These are phyloP conservation scores for Eleusine indica DNA, from an alignment of 176 grass and related monocot genomes.

Conservation along the genomic window DNA sequence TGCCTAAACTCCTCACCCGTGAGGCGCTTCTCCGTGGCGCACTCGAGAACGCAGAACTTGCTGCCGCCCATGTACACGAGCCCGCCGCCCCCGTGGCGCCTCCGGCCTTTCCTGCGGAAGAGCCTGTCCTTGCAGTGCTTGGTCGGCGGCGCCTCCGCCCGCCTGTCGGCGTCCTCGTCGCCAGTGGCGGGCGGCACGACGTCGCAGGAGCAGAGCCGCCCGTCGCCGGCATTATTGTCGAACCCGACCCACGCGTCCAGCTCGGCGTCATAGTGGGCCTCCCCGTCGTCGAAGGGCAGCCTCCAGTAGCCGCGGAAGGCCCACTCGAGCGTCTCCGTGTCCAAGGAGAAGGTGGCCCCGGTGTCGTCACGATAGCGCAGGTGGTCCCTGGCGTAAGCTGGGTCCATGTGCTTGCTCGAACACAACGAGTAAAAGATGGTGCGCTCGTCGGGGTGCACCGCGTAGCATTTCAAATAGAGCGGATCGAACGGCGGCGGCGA, in stretches of 20 bases:
- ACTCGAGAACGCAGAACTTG: conserved; percentile 18
- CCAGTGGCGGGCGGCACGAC: neutral
- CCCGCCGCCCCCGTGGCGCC: neutral
- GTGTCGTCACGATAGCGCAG: accelerated
- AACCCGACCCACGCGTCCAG: conserved; percentile 22
- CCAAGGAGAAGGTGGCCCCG: conserved; percentile 11
- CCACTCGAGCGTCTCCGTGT: neutral
- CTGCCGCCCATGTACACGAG: conserved; percentile 4
- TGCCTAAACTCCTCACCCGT: neutral
- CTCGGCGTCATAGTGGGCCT: neutral
- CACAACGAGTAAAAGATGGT: neutral
- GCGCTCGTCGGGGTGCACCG: neutral
- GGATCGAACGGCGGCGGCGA: conserved; percentile 18
- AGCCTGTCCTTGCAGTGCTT: neutral
- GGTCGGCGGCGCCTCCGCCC: neutral
- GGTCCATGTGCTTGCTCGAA: neutral
- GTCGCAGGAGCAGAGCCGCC: neutral
- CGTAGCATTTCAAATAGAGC: neutral
- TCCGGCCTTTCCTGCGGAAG: neutral
- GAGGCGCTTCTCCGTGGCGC: neutral
- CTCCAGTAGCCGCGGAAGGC: neutral
- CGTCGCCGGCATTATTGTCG: too few relatives aligned
- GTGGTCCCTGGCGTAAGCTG: neutral
- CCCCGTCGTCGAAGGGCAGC: neutral
- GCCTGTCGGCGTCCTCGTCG: neutral